Base-by-base conservation (phyloP, 768 basidiomycete genomes). In the Rubroboletus satanas region DNA sequence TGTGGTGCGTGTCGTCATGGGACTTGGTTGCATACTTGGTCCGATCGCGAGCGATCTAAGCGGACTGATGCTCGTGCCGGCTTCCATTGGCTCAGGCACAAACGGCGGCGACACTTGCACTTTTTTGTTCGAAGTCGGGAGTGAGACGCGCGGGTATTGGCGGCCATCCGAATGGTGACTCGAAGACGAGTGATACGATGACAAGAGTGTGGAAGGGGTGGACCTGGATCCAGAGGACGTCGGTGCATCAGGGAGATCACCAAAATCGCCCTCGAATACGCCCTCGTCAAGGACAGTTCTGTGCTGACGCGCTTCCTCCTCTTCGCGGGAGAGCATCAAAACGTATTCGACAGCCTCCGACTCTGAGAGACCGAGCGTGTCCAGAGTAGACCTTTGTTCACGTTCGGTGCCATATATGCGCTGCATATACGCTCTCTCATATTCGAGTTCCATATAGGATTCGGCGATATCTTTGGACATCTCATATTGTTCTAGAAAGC, bases 311-410 rank as follows among this genome's bases (percentile, higher is more conserved):
- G 53, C 51, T 52, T 49, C 68, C 38, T 81, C 83, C 66, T 92
- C 88, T 44, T 93, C 91, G 9, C 87, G 83, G 58, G 89, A 92
- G 59, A 93, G 78, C 89, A 93, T 93, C 44, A 93, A 67, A 0
- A 84, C 78, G 60, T 93, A 93, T 62, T 90, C 87, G 28, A 93
- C 72, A 0, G 86, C 88, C 62, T 90, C 90, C 2, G 70, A 69
- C 62, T 93, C 90, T 53, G 77, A 83, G 38, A 93, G 71, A 3
- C 91, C 90, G 4, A 93, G 77, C n/a, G 71, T 69, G 33, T 82
- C 75, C 23, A 92, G 67, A 11, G 78, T 76, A 2, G 75, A 74
- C 12, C 72, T 71, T 57, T 93, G 88, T 59, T 83, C 86, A 26
- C 74, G 73, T 56, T 82, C 81, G 33, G 80, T 76, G 0, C 77